Evolutionary conservation across 2,329 filamentous ascomycete genomes (phyloP), one percentile per base, ranked within the genome.

Genomic region (Hymenoscyphus salicellus): DNA sequence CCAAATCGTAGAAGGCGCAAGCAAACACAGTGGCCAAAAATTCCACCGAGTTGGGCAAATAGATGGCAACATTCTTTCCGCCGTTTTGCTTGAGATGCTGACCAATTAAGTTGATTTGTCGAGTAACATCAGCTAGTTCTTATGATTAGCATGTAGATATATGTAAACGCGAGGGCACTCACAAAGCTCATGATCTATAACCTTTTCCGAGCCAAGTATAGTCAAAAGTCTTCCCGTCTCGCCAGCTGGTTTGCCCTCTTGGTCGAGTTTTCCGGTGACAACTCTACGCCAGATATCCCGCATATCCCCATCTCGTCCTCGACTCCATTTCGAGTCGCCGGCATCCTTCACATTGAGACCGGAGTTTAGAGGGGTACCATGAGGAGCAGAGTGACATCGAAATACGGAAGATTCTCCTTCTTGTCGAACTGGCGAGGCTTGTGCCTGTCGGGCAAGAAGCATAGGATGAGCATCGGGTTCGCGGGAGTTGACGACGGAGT

Each of bases 391-490:
- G 65, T 91, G 86, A n/a, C 90, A 91, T 65, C 95, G 85, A 78
- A 94, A 96, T 66, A 92, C 80, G 57, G 95, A 89, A 49, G 92
- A 96, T 78, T 98, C 91, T 70, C 91, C 90, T 64, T 90, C 86
- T 71, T 94, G 88, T 71, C 95, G 86, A 61, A 98, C 90, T 14
- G 89, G 86, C 8, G 92, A 90, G 60, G 90, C 84, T 68, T 88
- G 83, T 2, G 92, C 86, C 81, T 98, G 95, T 62, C 94, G 87
- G 63, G 91, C 91, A 32, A 99, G 88, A 58, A 98, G 85, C 77
- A 97, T 88, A 38, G 95, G 94, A 77, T 98, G 95, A 5, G 90
- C 90, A 79, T 99, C 95, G 5, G 95, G 91, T 61, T 97, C 94
- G 66, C 86, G 85, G 60, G 86, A 84, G 66, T 86, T 86, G 72